These are phyloP conservation scores for Entomortierella lignicola DNA, from an alignment of 192 early-diverging fungal species.

Conservation along the genomic window DNA sequence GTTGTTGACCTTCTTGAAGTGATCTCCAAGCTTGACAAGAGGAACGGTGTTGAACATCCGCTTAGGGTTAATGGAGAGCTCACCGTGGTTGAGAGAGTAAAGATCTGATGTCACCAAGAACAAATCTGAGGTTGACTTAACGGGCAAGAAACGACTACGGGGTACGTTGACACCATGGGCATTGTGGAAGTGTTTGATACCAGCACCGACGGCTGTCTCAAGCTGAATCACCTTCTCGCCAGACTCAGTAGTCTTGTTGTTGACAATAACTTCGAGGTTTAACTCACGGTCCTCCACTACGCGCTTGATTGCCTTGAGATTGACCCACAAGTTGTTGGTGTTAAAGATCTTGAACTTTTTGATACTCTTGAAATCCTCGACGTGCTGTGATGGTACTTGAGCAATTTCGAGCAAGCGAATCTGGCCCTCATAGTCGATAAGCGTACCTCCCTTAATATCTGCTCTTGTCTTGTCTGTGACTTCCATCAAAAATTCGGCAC, in stretches of 20 bases:
- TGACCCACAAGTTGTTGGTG: conserved; percentile 94
- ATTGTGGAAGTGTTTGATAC: conserved; percentile 96
- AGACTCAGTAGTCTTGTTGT: conserved; percentile 92
- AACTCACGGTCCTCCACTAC: conserved; percentile 80
- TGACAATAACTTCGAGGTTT: conserved; percentile 95
- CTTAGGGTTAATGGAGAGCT: conserved; percentile 92
- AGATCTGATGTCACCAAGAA: conserved; percentile 97
- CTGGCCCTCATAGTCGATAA: conserved; percentile 96
- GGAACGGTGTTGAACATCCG: conserved; percentile 93
- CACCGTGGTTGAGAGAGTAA: conserved; percentile 93
- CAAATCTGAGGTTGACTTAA: conserved; percentile 97
- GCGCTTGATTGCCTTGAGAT: conserved; percentile 87
- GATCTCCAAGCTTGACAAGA: conserved; percentile 96
- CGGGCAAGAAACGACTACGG: conserved; percentile 96
- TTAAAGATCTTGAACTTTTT: conserved; percentile 99
- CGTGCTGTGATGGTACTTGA: conserved; percentile 96
- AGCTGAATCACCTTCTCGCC: conserved; percentile 98
- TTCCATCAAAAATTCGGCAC: conserved; percentile 98
- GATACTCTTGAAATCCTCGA: conserved; percentile 98
- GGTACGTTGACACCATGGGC: conserved; percentile 99
- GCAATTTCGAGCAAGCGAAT: conserved; percentile 97
- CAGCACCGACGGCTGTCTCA: conserved; percentile 99
- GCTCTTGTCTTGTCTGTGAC: conserved; percentile 99
- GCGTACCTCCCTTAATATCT: conserved; percentile 99
- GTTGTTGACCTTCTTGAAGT: conserved; percentile 96